Base-by-base conservation (phyloP, 306 rosid genomes). In the Leucaena leucocephala region DNA sequence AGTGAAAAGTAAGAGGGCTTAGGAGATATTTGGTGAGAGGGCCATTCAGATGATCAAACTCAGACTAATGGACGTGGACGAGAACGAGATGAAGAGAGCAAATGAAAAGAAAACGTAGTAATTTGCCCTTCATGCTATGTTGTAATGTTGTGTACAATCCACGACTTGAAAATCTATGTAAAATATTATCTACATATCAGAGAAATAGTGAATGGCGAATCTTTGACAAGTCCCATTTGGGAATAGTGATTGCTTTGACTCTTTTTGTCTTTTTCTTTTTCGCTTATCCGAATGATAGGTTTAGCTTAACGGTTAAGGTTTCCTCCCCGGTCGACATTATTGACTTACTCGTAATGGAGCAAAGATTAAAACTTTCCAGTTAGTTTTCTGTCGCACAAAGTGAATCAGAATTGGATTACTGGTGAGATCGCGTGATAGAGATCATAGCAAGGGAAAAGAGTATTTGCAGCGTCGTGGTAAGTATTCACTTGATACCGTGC, bases 71-170 rank as follows among this genome's bases (percentile, higher is more conserved):
- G 27, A 27, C 27, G 27, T 27, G 16, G 39, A 35, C 33, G 67
- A 35, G 35, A 67, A 12, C 11, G 72, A 42, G 52, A 67, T 67
- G 72, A 70, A 79, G 40, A 59, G 71, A 75, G 85, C 49, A 42
- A 89, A 89, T 76, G 89, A 69, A 40, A 89, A 88, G 80, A 91
- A 89, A 76, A 46, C 48, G 19, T 86, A 88, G 57, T 88, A 78
- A 77, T 54, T 27, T 6, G n/a, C 35, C 36, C 17, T 40, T 45
- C 78, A 27, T 12, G 57, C 34, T 27, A 12, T 38, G 34, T 40
- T 49, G 4, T 68, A 12, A 48, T 52, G 27, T 27, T 27, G 27
- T 27, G 40, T 39, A 40, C 48, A 17, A 39, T 68, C 70, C 77
- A 33, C 3, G 19, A 10, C 48, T 38, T 5, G 0, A 12, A 9